Conservation (phyloP, 495 filamentous ascomycete species). For the Daldinia grandis region DNA sequence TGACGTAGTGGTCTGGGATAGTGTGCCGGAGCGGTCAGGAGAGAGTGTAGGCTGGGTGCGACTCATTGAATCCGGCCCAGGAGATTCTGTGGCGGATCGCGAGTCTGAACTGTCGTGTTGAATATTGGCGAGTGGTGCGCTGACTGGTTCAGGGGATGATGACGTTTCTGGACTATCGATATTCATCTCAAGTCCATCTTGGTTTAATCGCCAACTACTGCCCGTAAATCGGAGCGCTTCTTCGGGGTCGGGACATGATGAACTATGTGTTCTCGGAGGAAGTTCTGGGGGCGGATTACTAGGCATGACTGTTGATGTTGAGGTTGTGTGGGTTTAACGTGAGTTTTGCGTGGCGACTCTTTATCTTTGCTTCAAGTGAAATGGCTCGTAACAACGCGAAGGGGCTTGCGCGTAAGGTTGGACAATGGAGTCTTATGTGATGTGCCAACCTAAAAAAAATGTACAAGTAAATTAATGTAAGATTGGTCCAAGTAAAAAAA, state of each 20-base stretch:
- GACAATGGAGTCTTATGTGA: conserved; percentile 11
- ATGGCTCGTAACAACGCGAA: conserved; percentile 13
- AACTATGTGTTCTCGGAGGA: conserved; percentile 50
- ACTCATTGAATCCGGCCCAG: conserved; percentile 45
- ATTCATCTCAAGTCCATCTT: conserved; percentile 43
- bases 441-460: conserved; percentile 1
- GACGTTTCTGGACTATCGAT: conserved; percentile 38
- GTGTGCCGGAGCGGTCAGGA: conserved; percentile 32
- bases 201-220: conserved; percentile 37
- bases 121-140: conserved; percentile 17
- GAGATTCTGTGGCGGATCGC: conserved; percentile 51
- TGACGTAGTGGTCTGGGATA: conserved; percentile 22
- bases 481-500: not conserved
- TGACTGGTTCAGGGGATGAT: conserved; percentile 36
- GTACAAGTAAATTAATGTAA: conserved; percentile 36
- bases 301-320: conserved; percentile 54
- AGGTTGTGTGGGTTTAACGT: not conserved
- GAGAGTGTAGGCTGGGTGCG: conserved; percentile 35
- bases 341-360: not conserved
- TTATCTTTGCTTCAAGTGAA: conserved; percentile 6
- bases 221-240: conserved; percentile 29
- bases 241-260: conserved; percentile 59
- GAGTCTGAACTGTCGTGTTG: conserved; percentile 26
- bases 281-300: conserved; percentile 52
- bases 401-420: conserved; percentile 19